These are phyloP conservation scores for Leccinellum luteum DNA, from an alignment of 768 basidiomycete genomes.

Conservation along the genomic window DNA sequence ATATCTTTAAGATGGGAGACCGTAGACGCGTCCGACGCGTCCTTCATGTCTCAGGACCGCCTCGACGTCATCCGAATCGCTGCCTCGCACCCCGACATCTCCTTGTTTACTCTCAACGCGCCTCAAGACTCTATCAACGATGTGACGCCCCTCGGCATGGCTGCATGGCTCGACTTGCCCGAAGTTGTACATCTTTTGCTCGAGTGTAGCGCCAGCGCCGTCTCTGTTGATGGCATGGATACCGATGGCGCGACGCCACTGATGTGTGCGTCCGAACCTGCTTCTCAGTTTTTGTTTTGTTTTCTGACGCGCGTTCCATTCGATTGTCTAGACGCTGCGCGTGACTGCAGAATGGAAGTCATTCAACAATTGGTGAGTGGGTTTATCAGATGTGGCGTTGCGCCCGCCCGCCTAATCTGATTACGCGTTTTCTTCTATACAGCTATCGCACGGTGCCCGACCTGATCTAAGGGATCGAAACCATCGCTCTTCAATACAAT, in stretches of 20 bases:
- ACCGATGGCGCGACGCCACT: slow-evolving; percentile 73
- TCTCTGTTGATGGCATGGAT: slow-evolving; percentile 75
- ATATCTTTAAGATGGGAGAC: slow-evolving; percentile 55
- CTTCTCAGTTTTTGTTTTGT: no score
- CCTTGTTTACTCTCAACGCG: slow-evolving; percentile 71
- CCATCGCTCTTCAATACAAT: slow-evolving; percentile 70
- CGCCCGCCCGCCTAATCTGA: slow-evolving; percentile 10
- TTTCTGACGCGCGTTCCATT: no score
- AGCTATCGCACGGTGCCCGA: slow-evolving; percentile 64
- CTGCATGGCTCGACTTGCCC: slow-evolving; percentile 71
- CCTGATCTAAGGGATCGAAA: slow-evolving; percentile 73
- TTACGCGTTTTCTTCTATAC: not conserved
- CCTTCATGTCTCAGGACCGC: slow-evolving; percentile 56
- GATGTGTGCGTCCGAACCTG: slow-evolving; percentile 62
- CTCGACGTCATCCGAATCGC: slow-evolving; percentile 57
- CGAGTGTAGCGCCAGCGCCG: slow-evolving; percentile 55
- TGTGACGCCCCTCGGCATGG: slow-evolving; percentile 75
- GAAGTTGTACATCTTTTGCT: slow-evolving; percentile 62
- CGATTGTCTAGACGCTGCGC: slow-evolving; percentile 61
- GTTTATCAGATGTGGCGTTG: slow-evolving; percentile 26
- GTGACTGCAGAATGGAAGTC: slow-evolving; percentile 69
- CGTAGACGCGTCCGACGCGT: slow-evolving; percentile 69
- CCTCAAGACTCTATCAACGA: slow-evolving; percentile 67
- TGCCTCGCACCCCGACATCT: slow-evolving; percentile 53
- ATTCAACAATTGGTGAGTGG: slow-evolving; percentile 65